A percentile compares a stretch with the other conserved stretches of the same genome.
Conservation (phyloP, 768 basidiomycete species). For the Gloeophyllum trabeum region DNA sequence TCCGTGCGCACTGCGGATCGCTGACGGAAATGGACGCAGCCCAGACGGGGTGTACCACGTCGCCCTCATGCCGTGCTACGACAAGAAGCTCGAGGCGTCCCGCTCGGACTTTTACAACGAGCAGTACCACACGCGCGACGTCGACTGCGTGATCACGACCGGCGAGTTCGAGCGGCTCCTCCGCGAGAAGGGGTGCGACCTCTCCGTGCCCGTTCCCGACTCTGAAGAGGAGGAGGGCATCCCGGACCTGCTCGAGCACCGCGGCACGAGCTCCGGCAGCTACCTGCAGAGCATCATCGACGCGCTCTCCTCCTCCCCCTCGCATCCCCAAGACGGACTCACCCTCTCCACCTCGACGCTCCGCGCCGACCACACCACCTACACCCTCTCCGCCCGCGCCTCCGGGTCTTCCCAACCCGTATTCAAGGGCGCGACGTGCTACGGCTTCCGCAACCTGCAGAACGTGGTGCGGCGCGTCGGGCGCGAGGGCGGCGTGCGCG, state of each 20-base stretch:
- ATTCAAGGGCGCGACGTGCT: conserved; percentile 92
- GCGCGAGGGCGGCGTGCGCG: conserved; percentile 67
- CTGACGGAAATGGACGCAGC: conserved; percentile 27
- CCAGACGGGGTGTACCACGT: conserved; percentile 92
- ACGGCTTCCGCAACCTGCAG: conserved; percentile 94
- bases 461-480: conserved; percentile 92
- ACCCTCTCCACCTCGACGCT: conserved; percentile 42
- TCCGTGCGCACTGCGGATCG: too few relatives aligned
- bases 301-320: conserved; percentile 31
- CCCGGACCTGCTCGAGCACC: conserved; percentile 68
- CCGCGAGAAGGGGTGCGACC: conserved; percentile 72
- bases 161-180: conserved; percentile 86
- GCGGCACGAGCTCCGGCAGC: conserved; percentile 85
- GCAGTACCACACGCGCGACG: conserved; percentile 74
- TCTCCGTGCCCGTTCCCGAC: conserved; percentile 41
- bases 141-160: conserved; percentile 96
- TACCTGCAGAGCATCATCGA: conserved; percentile 77
- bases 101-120: conserved; percentile 87
- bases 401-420: conserved; percentile 53
- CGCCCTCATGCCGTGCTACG: conserved; percentile 98
- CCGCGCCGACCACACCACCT: conserved; percentile 75
- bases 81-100: conserved; percentile 98
- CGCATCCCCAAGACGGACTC: conserved; percentile 22
- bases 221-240: conserved; percentile 30
- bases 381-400: conserved; percentile 33